phyloP scores from a whole-genome alignment of 2,329 filamentous ascomycete genomes.

The Bretziella fagacearum region DNA sequence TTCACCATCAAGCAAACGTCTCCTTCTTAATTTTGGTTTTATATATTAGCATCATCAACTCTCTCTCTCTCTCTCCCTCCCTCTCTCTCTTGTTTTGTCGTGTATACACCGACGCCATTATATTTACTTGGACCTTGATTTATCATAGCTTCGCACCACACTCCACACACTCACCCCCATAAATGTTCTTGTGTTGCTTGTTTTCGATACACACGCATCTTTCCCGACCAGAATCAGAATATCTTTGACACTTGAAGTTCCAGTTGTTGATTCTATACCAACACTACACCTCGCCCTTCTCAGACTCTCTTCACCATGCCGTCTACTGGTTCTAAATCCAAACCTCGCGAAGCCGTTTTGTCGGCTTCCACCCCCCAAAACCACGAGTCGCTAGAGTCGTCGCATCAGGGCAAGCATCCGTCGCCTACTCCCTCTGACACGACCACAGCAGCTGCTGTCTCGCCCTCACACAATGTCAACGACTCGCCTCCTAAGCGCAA shows the following conservation, averaged over 20 bases:
- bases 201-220: constrained; percentile 6
- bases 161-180: background rate
- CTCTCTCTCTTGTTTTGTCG: too few relatives aligned
- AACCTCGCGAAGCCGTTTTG: background rate
- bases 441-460: background rate
- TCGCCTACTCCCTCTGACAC: background rate
- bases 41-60: too few relatives aligned
- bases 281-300: background rate
- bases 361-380: background rate
- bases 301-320: constrained; percentile 4
- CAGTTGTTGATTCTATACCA: background rate
- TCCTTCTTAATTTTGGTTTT: too few relatives aligned
- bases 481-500: constrained; percentile 14
- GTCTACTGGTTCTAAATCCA: constrained; percentile 3
- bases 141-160: background rate
- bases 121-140: background rate
- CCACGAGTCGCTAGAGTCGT: background rate
- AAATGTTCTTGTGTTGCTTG: constrained; percentile 3
- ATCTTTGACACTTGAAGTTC: background rate
- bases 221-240: constrained; percentile 5
- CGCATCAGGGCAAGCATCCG: background rate
- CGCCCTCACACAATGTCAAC: background rate
- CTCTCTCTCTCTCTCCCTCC: too few relatives aligned
- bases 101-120: too few relatives aligned
- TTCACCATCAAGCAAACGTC: too few relatives aligned